A percentile compares a stretch with the other conserved stretches of the same genome.
These are phyloP conservation scores for Trypanosoma scelopori DNA, from an alignment of 208 protist genomes.

Conservation along the genomic window DNA sequence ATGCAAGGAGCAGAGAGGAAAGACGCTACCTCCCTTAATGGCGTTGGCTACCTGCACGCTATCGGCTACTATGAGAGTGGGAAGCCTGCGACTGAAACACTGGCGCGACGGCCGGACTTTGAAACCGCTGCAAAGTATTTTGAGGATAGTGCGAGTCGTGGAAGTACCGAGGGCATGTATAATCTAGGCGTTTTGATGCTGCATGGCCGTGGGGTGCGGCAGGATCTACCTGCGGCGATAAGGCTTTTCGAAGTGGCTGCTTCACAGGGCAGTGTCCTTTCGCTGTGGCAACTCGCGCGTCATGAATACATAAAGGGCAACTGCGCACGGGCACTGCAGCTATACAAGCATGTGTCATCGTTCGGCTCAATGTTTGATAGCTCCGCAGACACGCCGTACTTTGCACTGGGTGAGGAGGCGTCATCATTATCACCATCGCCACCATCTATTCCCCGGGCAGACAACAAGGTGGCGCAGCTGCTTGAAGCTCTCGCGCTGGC, in stretches of 20 bases:
- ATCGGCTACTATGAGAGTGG: conserved; percentile 61
- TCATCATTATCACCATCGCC: conserved; percentile 6
- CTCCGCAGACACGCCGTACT: conserved; percentile 12
- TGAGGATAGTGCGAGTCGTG: conserved; percentile 15
- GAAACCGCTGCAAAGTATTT: conserved; percentile 54
- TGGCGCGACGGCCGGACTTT: conserved; percentile 40
- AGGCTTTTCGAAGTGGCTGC: conserved; percentile 43
- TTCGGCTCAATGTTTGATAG: conserved; percentile 51
- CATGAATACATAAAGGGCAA: conserved; percentile 23
- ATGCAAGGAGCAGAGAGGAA: conserved; percentile 34
- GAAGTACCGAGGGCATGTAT: conserved; percentile 58
- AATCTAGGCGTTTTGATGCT: conserved; percentile 80
- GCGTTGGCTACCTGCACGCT: conserved; percentile 81
- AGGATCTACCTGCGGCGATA: conserved; percentile 33
- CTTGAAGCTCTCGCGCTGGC: conserved; percentile 54
- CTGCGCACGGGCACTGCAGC: conserved; percentile 36
- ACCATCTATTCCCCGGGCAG: not conserved
- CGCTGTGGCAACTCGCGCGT: conserved; percentile 73
- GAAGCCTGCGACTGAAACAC: conserved; percentile 16
- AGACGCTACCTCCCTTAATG: conserved; percentile 68
- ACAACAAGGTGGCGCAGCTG: conserved; percentile 38
- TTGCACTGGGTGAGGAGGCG: conserved; percentile 23
- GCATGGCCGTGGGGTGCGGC: conserved; percentile 54
- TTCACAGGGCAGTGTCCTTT: conserved; percentile 53
- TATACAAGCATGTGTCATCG: conserved; percentile 42